Conservation (phyloP, 176 grass and related monocot genomes). For the Alopecurus myosuroides region DNA sequence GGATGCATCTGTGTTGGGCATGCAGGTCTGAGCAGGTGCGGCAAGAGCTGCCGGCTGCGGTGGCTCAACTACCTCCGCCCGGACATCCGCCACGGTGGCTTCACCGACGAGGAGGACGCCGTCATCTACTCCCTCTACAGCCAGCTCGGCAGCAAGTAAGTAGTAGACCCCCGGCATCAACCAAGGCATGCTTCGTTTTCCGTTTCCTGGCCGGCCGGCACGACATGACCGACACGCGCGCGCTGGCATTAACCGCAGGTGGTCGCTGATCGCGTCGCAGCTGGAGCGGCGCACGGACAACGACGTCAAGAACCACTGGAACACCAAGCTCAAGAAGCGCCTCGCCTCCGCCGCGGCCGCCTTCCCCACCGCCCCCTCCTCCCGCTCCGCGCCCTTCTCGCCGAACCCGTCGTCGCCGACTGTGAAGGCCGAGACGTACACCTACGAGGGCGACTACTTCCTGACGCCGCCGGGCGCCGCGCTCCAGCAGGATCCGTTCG, state of each 20-base stretch:
- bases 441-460: conserved; percentile 60
- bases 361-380: neutral
- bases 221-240: neutral
- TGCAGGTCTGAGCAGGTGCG: conserved; percentile 65
- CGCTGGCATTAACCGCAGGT: conserved; percentile 30
- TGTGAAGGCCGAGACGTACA: conserved; percentile 67
- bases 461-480: conserved; percentile 16
- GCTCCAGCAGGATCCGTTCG: conserved; percentile 18
- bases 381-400: neutral
- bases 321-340: conserved; percentile 89
- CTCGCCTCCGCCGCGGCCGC: neutral
- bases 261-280: conserved; percentile 78
- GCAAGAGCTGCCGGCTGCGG: conserved; percentile 81
- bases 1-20: neutral
- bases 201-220: neutral
- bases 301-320: conserved; percentile 99
- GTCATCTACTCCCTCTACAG: conserved; percentile 65
- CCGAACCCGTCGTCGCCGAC: conserved; percentile 11
- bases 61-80: conserved; percentile 96
- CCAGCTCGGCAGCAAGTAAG: conserved; percentile 76
- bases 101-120: conserved; percentile 80
- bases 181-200: neutral
- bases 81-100: conserved; percentile 76
- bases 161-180: neutral
- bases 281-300: conserved; percentile 79